Base-by-base conservation (phyloP, 2,329 filamentous ascomycete genomes). In the Fusarium avenaceum region DNA sequence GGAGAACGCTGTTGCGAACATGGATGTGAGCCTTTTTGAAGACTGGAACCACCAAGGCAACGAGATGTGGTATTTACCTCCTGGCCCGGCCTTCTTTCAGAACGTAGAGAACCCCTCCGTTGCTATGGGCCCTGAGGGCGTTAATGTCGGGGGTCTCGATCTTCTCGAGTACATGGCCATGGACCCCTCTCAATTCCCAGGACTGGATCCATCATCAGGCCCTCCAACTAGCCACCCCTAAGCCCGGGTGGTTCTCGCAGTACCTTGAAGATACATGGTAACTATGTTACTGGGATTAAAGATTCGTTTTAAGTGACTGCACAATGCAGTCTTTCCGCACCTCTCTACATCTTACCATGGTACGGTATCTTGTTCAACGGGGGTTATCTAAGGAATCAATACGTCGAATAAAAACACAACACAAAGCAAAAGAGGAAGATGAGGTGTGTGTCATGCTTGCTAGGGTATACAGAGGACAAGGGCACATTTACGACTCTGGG, bases 161-260 rank as follows among this genome's bases (percentile, higher is more conserved):
- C 74, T 91, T 70, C 82, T 91, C 15, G 89, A 91, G 73, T 90
- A 88, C 67, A 90, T 90, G 87, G 85, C 87, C 9, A 87, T 90
- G 84, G 88, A 87, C 39, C 76, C 79, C 5, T 75, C 76, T 35
- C 79, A 81, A 39, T 83, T 82, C 45, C 78, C 82, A 2, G 75
- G 75, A 17, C 51, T 79, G 15, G 76, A 79, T 50, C 57, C 71
- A 22, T 63, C 71, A 30, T 71, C 72, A 9, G 72, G 71, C 3
- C 65, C 75, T 7, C 64, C 67, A 15, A 72, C 74, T 22, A 70
- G 63, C 20, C 59, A 64, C 28, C 44, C 45, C 7, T 64, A 65
- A 28, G 22, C 7, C 22, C 3, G n/a, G 32, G 20, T 20, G 7
- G n/a, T 46, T 10, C 22, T 39, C 20, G 7, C 5, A 7, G 4